phyloP scores from a whole-genome alignment of 108 stramenopile genomes.

The Pseudonitzschia pungens region DNA sequence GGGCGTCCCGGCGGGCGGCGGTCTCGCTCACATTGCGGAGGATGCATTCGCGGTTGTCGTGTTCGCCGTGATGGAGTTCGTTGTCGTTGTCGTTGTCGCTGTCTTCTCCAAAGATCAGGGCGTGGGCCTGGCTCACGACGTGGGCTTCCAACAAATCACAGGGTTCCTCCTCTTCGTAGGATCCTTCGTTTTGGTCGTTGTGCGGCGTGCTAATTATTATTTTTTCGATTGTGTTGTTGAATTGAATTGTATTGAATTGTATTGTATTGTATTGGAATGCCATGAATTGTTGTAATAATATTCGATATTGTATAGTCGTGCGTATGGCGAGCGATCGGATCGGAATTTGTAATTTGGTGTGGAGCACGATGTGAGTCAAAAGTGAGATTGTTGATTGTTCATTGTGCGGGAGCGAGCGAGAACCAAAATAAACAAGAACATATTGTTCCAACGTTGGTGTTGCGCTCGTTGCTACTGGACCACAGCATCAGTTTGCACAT shows the following conservation, averaged over 20 bases:
- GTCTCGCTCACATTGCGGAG: conserved; percentile 4
- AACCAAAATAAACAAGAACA: too few species aligned
- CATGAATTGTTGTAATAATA: too few species aligned
- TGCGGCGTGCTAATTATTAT: not conserved
- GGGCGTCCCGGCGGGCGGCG: conserved; percentile 18
- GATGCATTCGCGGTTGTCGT: not conserved
- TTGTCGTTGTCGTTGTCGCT: too few species aligned
- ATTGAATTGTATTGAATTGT: not conserved
- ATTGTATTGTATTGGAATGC: not conserved
- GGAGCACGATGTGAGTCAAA: too few species aligned
- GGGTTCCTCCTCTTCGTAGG: conserved; percentile 23
- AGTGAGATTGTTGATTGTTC: too few species aligned
- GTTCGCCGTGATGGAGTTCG: too few species aligned
- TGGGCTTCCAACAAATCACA: conserved; percentile 14
- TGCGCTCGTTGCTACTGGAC: too few species aligned
- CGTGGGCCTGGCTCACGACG: conserved; percentile 21
- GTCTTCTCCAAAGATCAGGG: conserved; percentile 34
- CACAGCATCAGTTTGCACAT: too few species aligned
- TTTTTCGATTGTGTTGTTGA: not conserved
- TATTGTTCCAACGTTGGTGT: too few species aligned
- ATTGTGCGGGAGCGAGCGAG: too few species aligned
- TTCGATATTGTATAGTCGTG: not conserved
- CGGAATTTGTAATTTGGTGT: too few species aligned
- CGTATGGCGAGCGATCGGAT: too few species aligned
- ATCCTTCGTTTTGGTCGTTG: conserved; percentile 12